Evolutionary conservation across 1,284 basidiomycete species (phyloP).

Genomic region (Heterobasidion occidentale): DNA sequence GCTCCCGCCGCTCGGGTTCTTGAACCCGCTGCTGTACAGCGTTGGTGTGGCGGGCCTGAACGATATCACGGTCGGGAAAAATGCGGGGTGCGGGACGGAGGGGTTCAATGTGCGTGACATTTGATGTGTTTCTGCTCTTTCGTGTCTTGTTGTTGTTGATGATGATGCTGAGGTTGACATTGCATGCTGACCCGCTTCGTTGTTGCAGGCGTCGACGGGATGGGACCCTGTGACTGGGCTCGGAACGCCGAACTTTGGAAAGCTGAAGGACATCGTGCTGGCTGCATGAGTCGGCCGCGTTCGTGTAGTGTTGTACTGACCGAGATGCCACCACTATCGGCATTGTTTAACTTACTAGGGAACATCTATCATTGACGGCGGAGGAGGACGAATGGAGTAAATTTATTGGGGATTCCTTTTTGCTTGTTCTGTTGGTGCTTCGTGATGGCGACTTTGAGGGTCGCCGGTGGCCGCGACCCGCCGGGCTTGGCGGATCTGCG

Average conservation of each 20-base stretch:
- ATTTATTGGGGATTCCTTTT: no score
- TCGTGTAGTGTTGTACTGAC: no score
- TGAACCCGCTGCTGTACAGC: slow-evolving; percentile 52
- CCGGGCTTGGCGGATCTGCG: no score
- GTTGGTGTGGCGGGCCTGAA: slow-evolving; percentile 31
- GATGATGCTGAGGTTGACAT: neutral
- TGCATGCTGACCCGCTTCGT: neutral
- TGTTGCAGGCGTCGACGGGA: slow-evolving; percentile 26
- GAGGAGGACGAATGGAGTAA: no score
- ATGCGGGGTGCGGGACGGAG: slow-evolving; percentile 46
- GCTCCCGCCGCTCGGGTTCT: slow-evolving; percentile 43
- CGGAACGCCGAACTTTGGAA: slow-evolving; percentile 38
- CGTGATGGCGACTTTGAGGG: no score
- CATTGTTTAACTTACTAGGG: no score
- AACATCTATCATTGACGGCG: no score
- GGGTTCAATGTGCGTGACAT: slow-evolving; percentile 35
- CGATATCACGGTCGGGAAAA: slow-evolving; percentile 46
- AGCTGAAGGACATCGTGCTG: slow-evolving; percentile 20
- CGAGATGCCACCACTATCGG: no score
- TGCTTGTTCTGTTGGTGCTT: no score
- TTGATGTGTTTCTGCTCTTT: slow-evolving; percentile 14
- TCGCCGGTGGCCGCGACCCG: no score
- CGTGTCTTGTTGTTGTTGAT: neutral
- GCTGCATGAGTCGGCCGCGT: neutral
- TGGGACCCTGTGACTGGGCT: slow-evolving; percentile 50